Percentiles rank a stretch among this genome's conserved stretches.
These are phyloP conservation scores for Tardiomyces digboiensis DNA, from an alignment of 1,139 yeast species.

Conservation along the genomic window DNA sequence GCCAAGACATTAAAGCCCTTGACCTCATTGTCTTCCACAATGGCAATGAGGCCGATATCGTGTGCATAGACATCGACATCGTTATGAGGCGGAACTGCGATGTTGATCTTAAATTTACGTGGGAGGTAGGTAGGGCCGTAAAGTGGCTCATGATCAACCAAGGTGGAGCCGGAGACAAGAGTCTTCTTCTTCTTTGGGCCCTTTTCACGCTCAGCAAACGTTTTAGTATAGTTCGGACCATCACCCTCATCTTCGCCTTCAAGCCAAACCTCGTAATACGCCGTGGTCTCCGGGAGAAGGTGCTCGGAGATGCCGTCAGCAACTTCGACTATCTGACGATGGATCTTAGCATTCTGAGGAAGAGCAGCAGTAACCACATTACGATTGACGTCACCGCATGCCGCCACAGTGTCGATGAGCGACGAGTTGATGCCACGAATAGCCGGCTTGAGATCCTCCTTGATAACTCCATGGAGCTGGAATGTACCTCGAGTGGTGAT, in stretches of 20 bases:
- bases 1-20: constrained; percentile 80
- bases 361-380: constrained; percentile 88
- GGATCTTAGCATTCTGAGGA: constrained; percentile 78
- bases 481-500: constrained; percentile 95
- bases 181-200: constrained; percentile 85
- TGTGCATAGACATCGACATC: constrained; percentile 97
- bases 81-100: constrained; percentile 93
- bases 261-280: constrained; percentile 96
- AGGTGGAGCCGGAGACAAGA: constrained; percentile 59
- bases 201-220: constrained; percentile 63
- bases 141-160: constrained; percentile 63
- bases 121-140: constrained; percentile 88
- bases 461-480: constrained; percentile 93
- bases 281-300: constrained; percentile 84
- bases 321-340: constrained; percentile 55
- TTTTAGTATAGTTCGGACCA: constrained; percentile 52
- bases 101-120: constrained; percentile 91
- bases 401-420: constrained; percentile 90
- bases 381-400: constrained; percentile 98
- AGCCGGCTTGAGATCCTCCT: constrained; percentile 81
- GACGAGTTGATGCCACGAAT: constrained; percentile 90
- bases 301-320: constrained; percentile 69
- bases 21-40: constrained; percentile 52
- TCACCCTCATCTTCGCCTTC: constrained; percentile 78
- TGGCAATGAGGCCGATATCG: constrained; percentile 89